Conservation (phyloP, 352 stramenopile species). For the Globisporangium abappressorium region DNA sequence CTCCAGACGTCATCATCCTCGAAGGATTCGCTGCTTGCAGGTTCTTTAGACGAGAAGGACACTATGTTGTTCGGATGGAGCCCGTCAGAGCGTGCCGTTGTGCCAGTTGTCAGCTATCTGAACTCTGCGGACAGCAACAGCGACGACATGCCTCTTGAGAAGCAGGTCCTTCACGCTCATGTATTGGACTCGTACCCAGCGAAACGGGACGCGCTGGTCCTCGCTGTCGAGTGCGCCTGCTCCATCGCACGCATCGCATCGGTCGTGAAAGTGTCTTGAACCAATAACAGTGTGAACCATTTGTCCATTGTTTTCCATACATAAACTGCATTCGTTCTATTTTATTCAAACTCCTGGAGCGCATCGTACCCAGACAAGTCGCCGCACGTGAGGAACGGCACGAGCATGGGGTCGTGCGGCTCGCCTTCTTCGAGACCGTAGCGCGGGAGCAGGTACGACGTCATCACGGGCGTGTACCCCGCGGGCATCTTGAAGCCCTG, state of each 20-base stretch:
- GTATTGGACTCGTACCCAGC: conserved; percentile 42
- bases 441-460: conserved; percentile 64
- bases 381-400: conserved; percentile 92
- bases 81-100: conserved; percentile 12
- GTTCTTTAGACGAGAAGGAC: background rate
- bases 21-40: too few relatives aligned
- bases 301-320: background rate
- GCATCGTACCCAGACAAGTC: conserved; percentile 92
- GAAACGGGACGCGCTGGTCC: conserved; percentile 41
- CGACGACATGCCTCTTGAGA: conserved; percentile 12
- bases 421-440: conserved; percentile 54
- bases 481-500: conserved; percentile 88
- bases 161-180: conserved; percentile 24
- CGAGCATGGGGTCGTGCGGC: conserved; percentile 57
- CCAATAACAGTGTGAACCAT: too few relatives aligned
- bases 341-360: conserved; percentile 48
- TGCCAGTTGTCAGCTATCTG: conserved; percentile 25
- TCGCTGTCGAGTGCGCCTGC: conserved; percentile 41
- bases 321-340: background rate
- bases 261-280: conserved; percentile 32
- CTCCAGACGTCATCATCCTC: background rate
- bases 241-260: conserved; percentile 37
- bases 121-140: conserved; percentile 5
- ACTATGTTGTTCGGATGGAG: conserved; percentile 42
- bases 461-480: conserved; percentile 86